A percentile compares a stretch with the other conserved stretches of the same genome.
Conservation (phyloP, 495 filamentous ascomycete genomes). For the Aspergillus heteromorphus region DNA sequence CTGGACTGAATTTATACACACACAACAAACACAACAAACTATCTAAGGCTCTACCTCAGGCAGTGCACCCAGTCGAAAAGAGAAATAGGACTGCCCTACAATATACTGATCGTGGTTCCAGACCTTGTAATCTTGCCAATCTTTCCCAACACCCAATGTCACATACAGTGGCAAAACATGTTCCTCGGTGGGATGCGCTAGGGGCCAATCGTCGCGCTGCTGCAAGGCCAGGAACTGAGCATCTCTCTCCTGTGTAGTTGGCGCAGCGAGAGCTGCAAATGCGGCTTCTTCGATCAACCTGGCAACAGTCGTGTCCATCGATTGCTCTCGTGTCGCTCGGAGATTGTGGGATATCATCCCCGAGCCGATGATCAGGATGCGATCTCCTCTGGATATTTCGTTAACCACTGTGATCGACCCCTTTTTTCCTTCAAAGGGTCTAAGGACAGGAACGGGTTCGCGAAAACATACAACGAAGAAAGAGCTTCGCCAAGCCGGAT, state of each 20-base stretch:
- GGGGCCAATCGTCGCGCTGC: background rate
- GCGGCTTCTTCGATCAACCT: background rate
- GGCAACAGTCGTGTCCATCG: background rate
- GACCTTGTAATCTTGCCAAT: background rate
- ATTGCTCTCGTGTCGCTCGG: background rate
- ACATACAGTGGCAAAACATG: slow-evolving; percentile 1
- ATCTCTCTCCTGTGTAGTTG: background rate
- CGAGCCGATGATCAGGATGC: background rate
- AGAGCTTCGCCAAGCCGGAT: background rate
- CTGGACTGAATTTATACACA: background rate
- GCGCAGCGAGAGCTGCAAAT: background rate
- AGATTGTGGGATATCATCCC: slow-evolving; percentile 1
- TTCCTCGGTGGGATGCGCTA: background rate
- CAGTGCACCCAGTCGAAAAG: background rate
- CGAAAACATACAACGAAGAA: background rate
- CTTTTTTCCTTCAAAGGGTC: background rate
- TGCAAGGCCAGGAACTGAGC: background rate
- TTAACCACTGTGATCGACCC: background rate
- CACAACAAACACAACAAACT: background rate
- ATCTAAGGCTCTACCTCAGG: background rate
- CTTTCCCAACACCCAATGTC: background rate
- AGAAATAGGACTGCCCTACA: background rate
- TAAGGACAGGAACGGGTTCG: background rate
- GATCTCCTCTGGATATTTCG: background rate
- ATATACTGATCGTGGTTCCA: background rate